These are phyloP conservation scores for Globisporangium nagaii DNA, from an alignment of 352 stramenopile genomes.

Conservation along the genomic window DNA sequence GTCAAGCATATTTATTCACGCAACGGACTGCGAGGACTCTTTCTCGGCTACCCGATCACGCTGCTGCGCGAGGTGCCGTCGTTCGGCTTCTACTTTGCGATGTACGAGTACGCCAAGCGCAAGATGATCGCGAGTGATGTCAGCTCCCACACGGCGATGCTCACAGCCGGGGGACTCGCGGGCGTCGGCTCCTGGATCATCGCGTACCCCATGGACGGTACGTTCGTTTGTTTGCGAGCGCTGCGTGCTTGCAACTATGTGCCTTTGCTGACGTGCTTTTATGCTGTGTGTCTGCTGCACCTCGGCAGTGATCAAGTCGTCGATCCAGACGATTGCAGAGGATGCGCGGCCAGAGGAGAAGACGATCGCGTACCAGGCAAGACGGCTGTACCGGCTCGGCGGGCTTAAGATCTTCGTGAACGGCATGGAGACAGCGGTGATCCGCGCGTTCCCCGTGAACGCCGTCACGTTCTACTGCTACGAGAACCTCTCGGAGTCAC, in stretches of 20 bases:
- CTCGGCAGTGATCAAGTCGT: constrained; percentile 73
- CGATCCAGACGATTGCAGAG: constrained; percentile 74
- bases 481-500: constrained; percentile 63
- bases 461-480: constrained; percentile 86
- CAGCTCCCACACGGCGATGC: constrained; percentile 66
- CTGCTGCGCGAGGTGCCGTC: constrained; percentile 74
- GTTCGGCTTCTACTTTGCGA: constrained; percentile 81
- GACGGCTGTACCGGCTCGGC: constrained; percentile 57
- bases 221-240: constrained; percentile 3
- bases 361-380: constrained; percentile 67
- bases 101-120: constrained; percentile 79
- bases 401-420: constrained; percentile 74
- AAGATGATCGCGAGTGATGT: constrained; percentile 50
- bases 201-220: constrained; percentile 77
- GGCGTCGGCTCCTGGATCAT: constrained; percentile 80
- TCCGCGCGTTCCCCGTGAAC: constrained; percentile 81
- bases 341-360: constrained; percentile 44
- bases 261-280: not conserved
- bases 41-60: constrained; percentile 70
- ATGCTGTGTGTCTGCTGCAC: not conserved
- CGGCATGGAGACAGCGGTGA: constrained; percentile 65
- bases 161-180: constrained; percentile 70
- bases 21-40: constrained; percentile 54
- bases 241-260: too few species aligned
- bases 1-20: constrained; percentile 65